These are phyloP conservation scores for Zizania latifolia DNA, from an alignment of 176 grass and related monocot species.

Conservation along the genomic window DNA sequence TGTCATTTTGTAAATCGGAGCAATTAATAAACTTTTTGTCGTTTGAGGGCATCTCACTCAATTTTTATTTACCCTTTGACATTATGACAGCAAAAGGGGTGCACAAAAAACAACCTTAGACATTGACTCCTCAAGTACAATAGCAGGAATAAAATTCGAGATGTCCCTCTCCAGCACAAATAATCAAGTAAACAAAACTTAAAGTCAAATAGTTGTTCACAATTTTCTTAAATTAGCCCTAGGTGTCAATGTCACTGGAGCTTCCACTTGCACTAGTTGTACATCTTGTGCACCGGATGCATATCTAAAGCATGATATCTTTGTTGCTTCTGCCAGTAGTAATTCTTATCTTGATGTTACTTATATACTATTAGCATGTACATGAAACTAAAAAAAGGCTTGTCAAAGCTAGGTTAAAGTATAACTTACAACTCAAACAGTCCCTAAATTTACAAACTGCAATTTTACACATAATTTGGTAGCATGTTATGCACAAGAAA, in stretches of 20 bases:
- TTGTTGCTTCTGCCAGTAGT: slow-evolving; percentile 2
- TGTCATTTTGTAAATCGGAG: background rate
- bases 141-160: slow-evolving; percentile 1
- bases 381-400: slow-evolving; percentile 10
- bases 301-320: background rate
- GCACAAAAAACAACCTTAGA: background rate
- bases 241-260: slow-evolving; percentile 12
- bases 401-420: background rate
- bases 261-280: slow-evolving; percentile 25
- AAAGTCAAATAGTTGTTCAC: slow-evolving; percentile 23
- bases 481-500: background rate
- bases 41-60: background rate
- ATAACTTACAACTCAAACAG: background rate
- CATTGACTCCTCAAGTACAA: background rate
- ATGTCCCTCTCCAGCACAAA: background rate
- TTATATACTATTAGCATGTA: background rate
- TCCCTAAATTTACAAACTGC: background rate
- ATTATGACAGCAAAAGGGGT: slow-evolving; percentile 21
- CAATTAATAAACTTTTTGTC: background rate
- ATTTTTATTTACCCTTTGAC: slow-evolving; percentile 4
- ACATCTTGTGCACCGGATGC: background rate
- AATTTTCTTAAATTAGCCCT: slow-evolving; percentile 1
- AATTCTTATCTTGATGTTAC: slow-evolving; percentile 22
- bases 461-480: no score
- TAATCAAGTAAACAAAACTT: background rate